Evolutionary conservation across 2,329 filamentous ascomycete genomes (phyloP).

Genomic region (Fusarium dlaminii): DNA sequence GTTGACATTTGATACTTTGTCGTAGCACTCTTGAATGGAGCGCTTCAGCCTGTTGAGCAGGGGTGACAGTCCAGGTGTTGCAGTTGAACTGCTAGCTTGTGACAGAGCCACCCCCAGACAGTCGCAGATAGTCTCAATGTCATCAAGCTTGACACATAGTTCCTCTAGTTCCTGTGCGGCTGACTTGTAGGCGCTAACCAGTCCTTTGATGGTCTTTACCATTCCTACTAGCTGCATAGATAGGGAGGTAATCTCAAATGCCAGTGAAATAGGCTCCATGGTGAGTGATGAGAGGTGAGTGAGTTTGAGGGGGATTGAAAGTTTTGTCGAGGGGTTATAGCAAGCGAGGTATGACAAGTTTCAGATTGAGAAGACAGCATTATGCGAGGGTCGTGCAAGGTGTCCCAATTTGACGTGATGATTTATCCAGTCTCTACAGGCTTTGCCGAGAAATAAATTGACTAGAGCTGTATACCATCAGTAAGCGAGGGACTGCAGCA

Average conservation of each 20-base stretch:
- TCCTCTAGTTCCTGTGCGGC: neutral
- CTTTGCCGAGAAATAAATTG: neutral
- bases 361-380: too few species aligned
- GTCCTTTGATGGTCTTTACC: neutral
- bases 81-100: neutral
- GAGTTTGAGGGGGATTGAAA: neutral
- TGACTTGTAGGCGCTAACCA: slow-evolving; percentile 15
- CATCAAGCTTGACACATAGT: neutral
- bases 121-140: neutral
- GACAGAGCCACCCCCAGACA: neutral
- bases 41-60: neutral
- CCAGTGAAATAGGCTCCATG: neutral
- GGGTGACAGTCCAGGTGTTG: rapidly evolving
- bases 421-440: too few species aligned
- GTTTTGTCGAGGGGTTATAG: neutral
- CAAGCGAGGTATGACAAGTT: neutral
- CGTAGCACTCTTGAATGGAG: neutral
- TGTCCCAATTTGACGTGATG: neutral
- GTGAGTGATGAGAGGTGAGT: rapidly evolving
- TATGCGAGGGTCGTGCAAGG: neutral
- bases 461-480: neutral
- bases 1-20: neutral
- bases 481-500: neutral
- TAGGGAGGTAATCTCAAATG: neutral
- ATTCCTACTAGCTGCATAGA: slow-evolving; percentile 5